Conservation (phyloP, 441 rosid species). For the Gossypium gossypioides region DNA sequence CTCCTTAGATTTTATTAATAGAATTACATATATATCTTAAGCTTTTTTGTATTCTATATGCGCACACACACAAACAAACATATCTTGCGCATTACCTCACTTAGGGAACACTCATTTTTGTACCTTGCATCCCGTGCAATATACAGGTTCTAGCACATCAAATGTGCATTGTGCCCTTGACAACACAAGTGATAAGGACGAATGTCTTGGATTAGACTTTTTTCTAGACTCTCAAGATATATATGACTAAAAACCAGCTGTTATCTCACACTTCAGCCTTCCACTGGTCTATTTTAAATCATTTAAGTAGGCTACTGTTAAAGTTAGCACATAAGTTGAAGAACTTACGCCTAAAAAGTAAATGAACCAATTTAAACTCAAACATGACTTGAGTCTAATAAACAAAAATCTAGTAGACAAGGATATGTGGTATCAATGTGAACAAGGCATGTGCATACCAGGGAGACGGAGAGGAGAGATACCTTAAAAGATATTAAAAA, state of each 20-base stretch:
- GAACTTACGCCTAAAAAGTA: background rate
- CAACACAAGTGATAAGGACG: background rate
- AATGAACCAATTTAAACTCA: constrained; percentile 1
- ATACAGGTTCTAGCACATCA: background rate
- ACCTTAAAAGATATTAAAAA: background rate
- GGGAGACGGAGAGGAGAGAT: background rate
- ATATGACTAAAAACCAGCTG: background rate
- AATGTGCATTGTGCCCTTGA: background rate
- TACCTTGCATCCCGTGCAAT: background rate
- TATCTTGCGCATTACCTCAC: background rate
- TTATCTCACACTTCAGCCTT: background rate
- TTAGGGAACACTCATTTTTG: background rate
- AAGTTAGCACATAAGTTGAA: background rate
- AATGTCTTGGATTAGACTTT: background rate
- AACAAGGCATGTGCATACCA: background rate
- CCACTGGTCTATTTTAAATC: background rate
- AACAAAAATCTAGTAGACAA: background rate
- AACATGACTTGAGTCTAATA: background rate
- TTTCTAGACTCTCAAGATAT: background rate
- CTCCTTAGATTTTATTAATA: background rate
- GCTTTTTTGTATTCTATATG: background rate
- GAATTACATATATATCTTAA: background rate
- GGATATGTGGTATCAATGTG: background rate
- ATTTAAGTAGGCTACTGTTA: background rate
- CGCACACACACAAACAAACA: background rate